A percentile compares a stretch with the other conserved stretches of the same genome.
These are phyloP conservation scores for Epichloe baconii DNA, from an alignment of 2,329 filamentous ascomycete genomes.

Conservation along the genomic window DNA sequence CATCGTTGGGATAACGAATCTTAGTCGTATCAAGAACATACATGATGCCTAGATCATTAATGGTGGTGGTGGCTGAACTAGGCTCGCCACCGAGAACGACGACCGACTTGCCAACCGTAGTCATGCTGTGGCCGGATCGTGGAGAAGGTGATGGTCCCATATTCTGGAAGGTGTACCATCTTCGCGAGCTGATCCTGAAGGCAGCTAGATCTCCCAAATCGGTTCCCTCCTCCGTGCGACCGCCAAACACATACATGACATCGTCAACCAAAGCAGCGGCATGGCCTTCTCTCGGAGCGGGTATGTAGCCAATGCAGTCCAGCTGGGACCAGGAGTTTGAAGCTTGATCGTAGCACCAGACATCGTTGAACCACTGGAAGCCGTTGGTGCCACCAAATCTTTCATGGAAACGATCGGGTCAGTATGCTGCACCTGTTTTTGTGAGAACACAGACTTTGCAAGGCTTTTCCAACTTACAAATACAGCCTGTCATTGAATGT, in stretches of 20 bases:
- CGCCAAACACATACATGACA: constrained; percentile 98
- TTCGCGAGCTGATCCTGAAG: constrained; percentile 57
- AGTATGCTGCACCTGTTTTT: neutral
- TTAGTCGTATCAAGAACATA: constrained; percentile 93
- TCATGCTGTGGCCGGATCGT: constrained; percentile 95
- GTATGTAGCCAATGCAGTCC: constrained; percentile 96
- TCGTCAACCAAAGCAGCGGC: constrained; percentile 88
- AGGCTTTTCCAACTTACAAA: constrained; percentile 45
- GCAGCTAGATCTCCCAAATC: constrained; percentile 90
- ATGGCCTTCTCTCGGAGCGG: constrained; percentile 84
- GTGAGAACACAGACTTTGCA: neutral
- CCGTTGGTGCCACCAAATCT: constrained; percentile 98
- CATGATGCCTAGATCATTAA: constrained; percentile 73
- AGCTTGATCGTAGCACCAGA: constrained; percentile 87
- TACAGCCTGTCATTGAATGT: constrained; percentile 91
- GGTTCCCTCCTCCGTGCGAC: constrained; percentile 81
- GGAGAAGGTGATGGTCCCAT: constrained; percentile 95
- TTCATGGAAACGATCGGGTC: constrained; percentile 5
- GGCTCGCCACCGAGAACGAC: constrained; percentile 90
- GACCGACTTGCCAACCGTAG: constrained; percentile 80
- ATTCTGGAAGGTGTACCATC: constrained; percentile 99
- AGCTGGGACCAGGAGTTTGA: constrained; percentile 75
- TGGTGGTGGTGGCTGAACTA: constrained; percentile 69
- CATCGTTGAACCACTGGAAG: constrained; percentile 95
- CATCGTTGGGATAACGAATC: constrained; percentile 87